These are phyloP conservation scores for Melaleuca quinquenervia DNA, from an alignment of 345 rosid species.

Conservation along the genomic window DNA sequence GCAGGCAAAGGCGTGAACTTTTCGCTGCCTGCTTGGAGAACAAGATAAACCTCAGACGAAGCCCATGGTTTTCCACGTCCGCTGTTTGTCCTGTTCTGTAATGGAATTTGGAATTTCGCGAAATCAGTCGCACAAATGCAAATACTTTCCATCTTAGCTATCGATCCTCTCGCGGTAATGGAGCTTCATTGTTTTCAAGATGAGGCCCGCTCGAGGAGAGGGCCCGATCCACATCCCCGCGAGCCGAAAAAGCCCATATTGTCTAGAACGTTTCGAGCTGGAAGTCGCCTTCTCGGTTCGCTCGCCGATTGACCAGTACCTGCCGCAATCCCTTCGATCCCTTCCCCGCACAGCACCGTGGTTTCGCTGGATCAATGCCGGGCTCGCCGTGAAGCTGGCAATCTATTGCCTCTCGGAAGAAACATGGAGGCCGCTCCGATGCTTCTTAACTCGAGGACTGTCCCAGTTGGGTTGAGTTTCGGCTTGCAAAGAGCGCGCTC, in stretches of 20 bases:
- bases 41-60: not conserved
- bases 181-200: not conserved
- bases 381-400: not conserved
- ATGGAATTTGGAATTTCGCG: not conserved
- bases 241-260: not conserved
- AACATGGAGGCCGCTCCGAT: slow-evolving; percentile 47
- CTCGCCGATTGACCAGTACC: not conserved
- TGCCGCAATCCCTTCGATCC: not conserved
- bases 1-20: not conserved
- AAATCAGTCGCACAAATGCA: not conserved
- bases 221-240: not conserved
- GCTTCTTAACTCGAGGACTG: slow-evolving; percentile 37
- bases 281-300: not conserved
- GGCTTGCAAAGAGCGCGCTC: slow-evolving; percentile 6
- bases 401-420: not conserved
- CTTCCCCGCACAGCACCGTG: not conserved
- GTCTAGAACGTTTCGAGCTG: too few relatives aligned
- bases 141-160: not conserved
- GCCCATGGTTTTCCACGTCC: not conserved
- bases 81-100: too few relatives aligned
- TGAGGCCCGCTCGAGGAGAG: not conserved
- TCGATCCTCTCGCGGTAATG: not conserved
- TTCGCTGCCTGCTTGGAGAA: not conserved
- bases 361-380: not conserved
- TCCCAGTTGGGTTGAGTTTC: slow-evolving; percentile 2